phyloP scores from a whole-genome alignment of 208 protist genomes.

The Angomonas deanei region DNA sequence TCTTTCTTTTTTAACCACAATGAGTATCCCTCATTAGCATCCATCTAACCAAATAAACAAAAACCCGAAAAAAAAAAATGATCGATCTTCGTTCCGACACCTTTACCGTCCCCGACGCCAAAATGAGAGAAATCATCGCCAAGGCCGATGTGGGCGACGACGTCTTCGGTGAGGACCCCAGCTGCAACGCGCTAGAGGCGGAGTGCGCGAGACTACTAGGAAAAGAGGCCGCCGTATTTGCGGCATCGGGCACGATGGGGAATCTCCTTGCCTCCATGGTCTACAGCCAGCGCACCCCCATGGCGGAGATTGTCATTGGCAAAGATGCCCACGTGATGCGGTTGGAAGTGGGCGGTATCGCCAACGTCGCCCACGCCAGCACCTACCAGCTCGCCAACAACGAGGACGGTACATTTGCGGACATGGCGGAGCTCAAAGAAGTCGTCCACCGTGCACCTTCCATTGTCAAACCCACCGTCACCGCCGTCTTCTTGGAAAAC shows the following conservation, averaged over 20 bases:
- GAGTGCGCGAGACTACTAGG: background rate
- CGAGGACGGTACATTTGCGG: slow-evolving; percentile 6
- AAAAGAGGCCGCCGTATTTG: slow-evolving; percentile 5
- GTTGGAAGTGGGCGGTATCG: slow-evolving; percentile 4
- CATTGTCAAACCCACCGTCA: background rate
- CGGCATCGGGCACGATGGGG: slow-evolving; percentile 6
- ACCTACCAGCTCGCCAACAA: slow-evolving; percentile 9
- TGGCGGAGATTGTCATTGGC: slow-evolving; percentile 9
- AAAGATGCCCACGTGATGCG: slow-evolving; percentile 8
- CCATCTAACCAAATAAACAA: slow-evolving; percentile 5
- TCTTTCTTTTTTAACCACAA: slow-evolving; percentile 6
- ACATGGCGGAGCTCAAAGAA: background rate
- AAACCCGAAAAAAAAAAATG: background rate
- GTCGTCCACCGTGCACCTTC: background rate
- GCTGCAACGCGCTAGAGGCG: background rate
- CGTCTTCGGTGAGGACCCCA: slow-evolving; percentile 7
- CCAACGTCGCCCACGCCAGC: background rate
- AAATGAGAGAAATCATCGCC: slow-evolving; percentile 6
- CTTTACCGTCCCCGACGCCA: background rate
- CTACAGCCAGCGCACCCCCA: background rate
- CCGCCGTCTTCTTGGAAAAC: slow-evolving; percentile 8
- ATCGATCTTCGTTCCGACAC: slow-evolving; percentile 9
- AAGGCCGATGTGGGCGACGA: slow-evolving; percentile 1
- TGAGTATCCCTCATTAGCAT: too few relatives aligned
- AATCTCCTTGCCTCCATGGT: slow-evolving; percentile 7